Base-by-base conservation (phyloP, 345 rosid genomes). In the Ceriops decandra region DNA sequence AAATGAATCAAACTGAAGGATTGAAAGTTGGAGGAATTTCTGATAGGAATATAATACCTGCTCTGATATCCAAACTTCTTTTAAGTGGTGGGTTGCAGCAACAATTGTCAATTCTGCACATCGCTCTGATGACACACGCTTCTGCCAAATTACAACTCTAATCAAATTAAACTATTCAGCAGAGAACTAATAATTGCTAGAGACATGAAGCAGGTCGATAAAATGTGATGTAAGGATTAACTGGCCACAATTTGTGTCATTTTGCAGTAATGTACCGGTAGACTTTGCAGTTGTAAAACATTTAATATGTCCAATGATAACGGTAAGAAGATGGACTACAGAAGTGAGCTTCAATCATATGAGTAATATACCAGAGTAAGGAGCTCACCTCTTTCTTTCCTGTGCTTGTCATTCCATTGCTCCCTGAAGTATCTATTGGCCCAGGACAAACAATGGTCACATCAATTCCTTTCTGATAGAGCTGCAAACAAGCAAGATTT, bases 371-470 rank as follows among this genome's bases (percentile, higher is more conserved):
- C 61, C 28, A 35, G 21, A 46, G 20, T 33, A 64, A 30, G 26
- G 65, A 72, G 67, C 70, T 58, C 52, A 86, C 97, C 90, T 86
- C 92, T 71, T 82, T 84, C 57, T 81, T 76, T 32, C 67, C 84
- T 1, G 88, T 79, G 62, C 84, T 61, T 62, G 90, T 73, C 32
- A 79, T 78, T 75, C 87, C 95, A 72, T 83, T 70, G 47, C 82
- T 87, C 74, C 81, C 83, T 31, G 86, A 76, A 60, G 97, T 91
- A 69, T 79, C 85, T 79, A 93, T 81, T 10, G 97, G 98, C 74
- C 98, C 98, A 15, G 98, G 98, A 83, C 95, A 91, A 76, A 93
- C 93, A 65, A 93, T 68, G 16, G 98, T 93, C 73, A 93, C 97
- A 80, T 88, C 85, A 76, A 91, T 88, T 65, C 98, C 98, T 71